Evolutionary conservation across 2,329 filamentous ascomycete species (phyloP).

Genomic region (Ophiostoma novo-ulmi): DNA sequence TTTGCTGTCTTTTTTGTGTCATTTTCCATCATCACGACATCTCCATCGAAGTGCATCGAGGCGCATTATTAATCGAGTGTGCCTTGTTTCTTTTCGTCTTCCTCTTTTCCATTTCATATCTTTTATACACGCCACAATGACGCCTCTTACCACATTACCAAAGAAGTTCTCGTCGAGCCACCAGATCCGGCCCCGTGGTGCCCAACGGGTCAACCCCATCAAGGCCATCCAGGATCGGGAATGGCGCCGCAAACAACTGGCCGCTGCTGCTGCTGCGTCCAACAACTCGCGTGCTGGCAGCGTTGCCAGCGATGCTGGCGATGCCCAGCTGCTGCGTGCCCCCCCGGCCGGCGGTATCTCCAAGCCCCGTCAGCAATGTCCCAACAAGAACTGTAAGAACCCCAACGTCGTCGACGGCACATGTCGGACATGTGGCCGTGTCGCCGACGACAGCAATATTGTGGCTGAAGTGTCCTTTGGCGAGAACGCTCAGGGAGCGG

Average conservation of each 20-base stretch:
- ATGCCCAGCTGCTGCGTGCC: neutral
- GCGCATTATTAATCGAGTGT: neutral
- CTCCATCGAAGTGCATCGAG: neutral
- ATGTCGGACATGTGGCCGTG: slow-evolving; percentile 78
- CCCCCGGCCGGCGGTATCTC: slow-evolving; percentile 26
- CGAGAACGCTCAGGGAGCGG: slow-evolving; percentile 77
- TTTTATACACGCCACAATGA: slow-evolving; percentile 15
- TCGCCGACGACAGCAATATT: slow-evolving; percentile 81
- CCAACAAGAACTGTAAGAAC: slow-evolving; percentile 56
- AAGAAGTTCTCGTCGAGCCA: slow-evolving; percentile 28
- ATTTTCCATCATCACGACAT: neutral
- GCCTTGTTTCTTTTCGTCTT: neutral
- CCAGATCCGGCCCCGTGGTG: slow-evolving; percentile 29
- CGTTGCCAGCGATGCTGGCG: slow-evolving; percentile 18
- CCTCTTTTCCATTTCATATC: neutral
- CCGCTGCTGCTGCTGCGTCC: slow-evolving; percentile 25
- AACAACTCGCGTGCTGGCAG: slow-evolving; percentile 18
- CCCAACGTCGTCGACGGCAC: slow-evolving; percentile 60
- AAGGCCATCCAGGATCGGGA: slow-evolving; percentile 50
- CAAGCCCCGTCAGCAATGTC: slow-evolving; percentile 41
- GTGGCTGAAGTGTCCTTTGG: slow-evolving; percentile 89
- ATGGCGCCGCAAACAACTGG: slow-evolving; percentile 40
- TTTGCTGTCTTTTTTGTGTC: neutral
- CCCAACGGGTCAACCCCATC: slow-evolving; percentile 41
- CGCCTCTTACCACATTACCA: slow-evolving; percentile 27